phyloP scores from a whole-genome alignment of 768 basidiomycete genomes.

The Xerocomellus chrysenteron region DNA sequence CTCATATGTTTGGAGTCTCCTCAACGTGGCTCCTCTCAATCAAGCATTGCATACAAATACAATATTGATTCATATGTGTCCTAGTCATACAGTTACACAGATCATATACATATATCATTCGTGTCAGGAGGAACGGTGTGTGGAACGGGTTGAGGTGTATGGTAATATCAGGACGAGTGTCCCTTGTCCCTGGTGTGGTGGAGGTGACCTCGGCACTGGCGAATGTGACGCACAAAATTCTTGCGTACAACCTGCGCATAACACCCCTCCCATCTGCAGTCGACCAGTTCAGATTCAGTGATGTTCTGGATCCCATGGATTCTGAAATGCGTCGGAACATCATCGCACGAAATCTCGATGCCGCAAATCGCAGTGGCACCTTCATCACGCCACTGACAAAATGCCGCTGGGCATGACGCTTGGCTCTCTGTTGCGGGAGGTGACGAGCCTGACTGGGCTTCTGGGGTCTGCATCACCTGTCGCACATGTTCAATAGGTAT shows the following conservation, averaged over 20 bases:
- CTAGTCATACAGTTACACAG: background rate
- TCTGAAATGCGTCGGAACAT: background rate
- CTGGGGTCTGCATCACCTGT: background rate
- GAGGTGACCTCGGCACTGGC: background rate
- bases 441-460: background rate
- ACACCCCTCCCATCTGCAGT: background rate
- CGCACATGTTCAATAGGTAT: background rate
- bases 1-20: too few species aligned
- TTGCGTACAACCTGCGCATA: background rate
- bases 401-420: background rate
- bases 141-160: background rate
- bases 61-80: too few species aligned
- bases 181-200: background rate
- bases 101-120: background rate
- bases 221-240: constrained; percentile 1
- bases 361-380: background rate
- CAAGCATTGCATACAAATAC: background rate
- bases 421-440: background rate
- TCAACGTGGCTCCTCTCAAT: background rate
- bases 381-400: background rate
- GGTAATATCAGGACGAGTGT: background rate
- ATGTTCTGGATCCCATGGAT: background rate
- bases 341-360: background rate
- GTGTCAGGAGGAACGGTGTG: background rate
- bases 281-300: rapidly evolving